phyloP scores from a whole-genome alignment of 2,329 filamentous ascomycete species.

The Davidsoniella eucalypti region DNA sequence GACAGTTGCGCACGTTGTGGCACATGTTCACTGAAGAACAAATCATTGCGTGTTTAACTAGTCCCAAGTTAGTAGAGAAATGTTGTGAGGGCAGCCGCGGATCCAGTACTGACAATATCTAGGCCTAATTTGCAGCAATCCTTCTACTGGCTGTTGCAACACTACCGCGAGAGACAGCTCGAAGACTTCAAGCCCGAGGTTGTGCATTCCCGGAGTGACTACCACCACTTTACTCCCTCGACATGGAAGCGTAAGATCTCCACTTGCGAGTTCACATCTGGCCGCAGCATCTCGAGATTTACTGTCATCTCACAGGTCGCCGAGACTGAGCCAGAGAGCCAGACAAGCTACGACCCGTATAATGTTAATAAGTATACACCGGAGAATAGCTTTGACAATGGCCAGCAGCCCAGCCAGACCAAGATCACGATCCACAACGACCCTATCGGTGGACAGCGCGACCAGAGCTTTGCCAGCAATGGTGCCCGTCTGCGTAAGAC shows the following conservation, averaged over 20 bases:
- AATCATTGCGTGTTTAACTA: constrained; percentile 51
- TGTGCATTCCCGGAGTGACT: constrained; percentile 77
- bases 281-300: constrained; percentile 41
- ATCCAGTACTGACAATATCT: constrained; percentile 15
- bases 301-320: constrained; percentile 48
- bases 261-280: constrained; percentile 41
- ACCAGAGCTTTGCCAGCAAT: constrained; percentile 7
- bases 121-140: constrained; percentile 81
- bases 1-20: constrained; percentile 82
- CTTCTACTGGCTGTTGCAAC: constrained; percentile 73
- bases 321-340: constrained; percentile 32
- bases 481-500: constrained; percentile 3
- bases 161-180: constrained; percentile 67
- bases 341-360: constrained; percentile 69
- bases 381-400: neutral
- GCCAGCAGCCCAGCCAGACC: constrained; percentile 38
- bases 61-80: constrained; percentile 36
- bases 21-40: constrained; percentile 64
- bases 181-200: constrained; percentile 75
- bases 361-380: constrained; percentile 36
- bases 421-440: constrained; percentile 48
- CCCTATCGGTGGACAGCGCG: constrained; percentile 16
- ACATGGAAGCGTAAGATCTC: constrained; percentile 44
- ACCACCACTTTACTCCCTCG: constrained; percentile 56
- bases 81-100: neutral